Percentiles rank a stretch among this genome's conserved stretches.
These are phyloP conservation scores for Tolypocladium endophyticum DNA, from an alignment of 2,329 filamentous ascomycete species.

Conservation along the genomic window DNA sequence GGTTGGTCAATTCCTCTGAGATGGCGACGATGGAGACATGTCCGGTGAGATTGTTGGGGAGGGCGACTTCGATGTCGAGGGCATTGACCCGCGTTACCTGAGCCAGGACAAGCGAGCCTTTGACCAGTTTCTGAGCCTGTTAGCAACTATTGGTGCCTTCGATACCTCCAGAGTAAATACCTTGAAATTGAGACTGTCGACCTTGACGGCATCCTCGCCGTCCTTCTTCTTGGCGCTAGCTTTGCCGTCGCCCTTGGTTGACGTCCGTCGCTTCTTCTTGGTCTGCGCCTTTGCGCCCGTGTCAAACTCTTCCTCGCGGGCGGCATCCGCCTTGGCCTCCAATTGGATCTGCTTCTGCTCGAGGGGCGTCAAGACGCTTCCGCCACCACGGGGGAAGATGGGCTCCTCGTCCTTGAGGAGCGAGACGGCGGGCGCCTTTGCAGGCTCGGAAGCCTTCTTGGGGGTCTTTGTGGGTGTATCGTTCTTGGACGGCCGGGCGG, in stretches of 20 bases:
- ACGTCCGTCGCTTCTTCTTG: conserved; percentile 49
- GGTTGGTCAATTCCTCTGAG: conserved; percentile 66
- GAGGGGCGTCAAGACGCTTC: conserved; percentile 78
- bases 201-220: conserved; percentile 51
- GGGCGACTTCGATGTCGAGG: conserved; percentile 66
- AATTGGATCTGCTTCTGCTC: conserved; percentile 96
- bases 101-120: conserved; percentile 80
- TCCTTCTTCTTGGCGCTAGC: conserved; percentile 33
- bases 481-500: conserved; percentile 38
- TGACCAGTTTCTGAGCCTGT: conserved; percentile 57
- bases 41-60: conserved; percentile 88
- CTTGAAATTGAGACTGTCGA: conserved; percentile 86
- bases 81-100: conserved; percentile 74
- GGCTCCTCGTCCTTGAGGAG: conserved; percentile 67
- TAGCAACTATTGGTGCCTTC: conserved; percentile 7
- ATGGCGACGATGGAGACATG: conserved; percentile 89
- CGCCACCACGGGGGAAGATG: conserved; percentile 86
- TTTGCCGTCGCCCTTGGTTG: conserved; percentile 39
- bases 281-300: conserved; percentile 31
- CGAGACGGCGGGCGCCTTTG: conserved; percentile 28
- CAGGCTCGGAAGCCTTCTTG: conserved; percentile 20
- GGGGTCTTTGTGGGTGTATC: conserved; percentile 15
- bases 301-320: conserved; percentile 69
- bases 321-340: conserved; percentile 82
- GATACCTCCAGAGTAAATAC: conserved; percentile 28